Evolutionary conservation across 2,329 filamentous ascomycete species (phyloP), one percentile per base, ranked within the genome.

Genomic region (Aspergillus sp.): DNA sequence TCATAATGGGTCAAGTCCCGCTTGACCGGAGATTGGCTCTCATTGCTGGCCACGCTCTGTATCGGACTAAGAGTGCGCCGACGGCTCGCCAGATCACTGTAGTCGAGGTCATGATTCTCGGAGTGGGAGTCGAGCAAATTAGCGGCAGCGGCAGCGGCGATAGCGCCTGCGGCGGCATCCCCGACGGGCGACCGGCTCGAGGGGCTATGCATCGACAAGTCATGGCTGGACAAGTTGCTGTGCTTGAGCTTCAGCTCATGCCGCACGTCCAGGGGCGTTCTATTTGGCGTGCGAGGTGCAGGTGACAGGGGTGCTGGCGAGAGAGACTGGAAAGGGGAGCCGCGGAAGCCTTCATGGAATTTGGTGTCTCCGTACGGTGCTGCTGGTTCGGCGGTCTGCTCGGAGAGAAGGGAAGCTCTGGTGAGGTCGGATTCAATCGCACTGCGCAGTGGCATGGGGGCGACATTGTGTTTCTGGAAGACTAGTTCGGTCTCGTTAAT

Each of bases 1-100:
- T 83, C 83, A 32, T 84, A 77, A 59, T 68, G 65, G 11, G 81
- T 86, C 60, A 88, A 83, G 52, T 84, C 84, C 68, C 84, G 85
- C 36, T 82, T 82, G 62, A 88, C 84, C 68, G 82, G 88, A 56
- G 86, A 86, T 50, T 87, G 86, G 68, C 92, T 88, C 3, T 86
- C 89, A 69, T 92, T 94, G 63, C 93, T 95, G 10, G 92, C 94
- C 15, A 96, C 91, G 69, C 93, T 97, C 67, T 95, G 93, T 61
- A 96, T 93, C 0, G 94, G 94, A 71, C 93, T 97, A 52, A 96
- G 78, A 10, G 88, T 89, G 44, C 90, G 88, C 55, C 86, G 84
- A 66, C 89, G 86, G 10, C 42, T 54, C 15, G 86, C 83, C 67
- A 88, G 84, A 64, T 90, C 88, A 48, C 70, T 64, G 54, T 80